Evolutionary conservation across 352 stramenopile species (phyloP), one percentile per base, ranked within the genome.

Genomic region (Pythium sp.): DNA sequence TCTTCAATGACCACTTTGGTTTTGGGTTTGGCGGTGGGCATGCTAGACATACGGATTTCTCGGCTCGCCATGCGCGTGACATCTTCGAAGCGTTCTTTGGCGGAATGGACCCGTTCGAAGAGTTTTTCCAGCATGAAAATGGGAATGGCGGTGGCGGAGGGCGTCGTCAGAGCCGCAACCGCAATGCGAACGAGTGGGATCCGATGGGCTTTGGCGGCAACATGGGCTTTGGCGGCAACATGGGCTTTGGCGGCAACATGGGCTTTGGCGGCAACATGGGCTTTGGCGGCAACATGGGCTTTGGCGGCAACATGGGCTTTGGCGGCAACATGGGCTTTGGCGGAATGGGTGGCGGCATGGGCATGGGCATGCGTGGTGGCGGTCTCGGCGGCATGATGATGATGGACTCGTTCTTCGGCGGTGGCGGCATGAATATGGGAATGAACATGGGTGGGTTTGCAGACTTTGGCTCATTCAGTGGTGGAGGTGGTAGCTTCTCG

Each of bases 1-100:
- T 47, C 15, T 47, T 47, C 41, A n/a, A 6, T 9, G 55, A 60
- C 20, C 49, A 56, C 8, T 75, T 62, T 26, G 34, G 65, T 24
- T 87, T 86, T 41, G 70, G 65, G 7, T 74, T 79, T 61, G 61
- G 69, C 24, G 58, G 67, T 1, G 14, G 41, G 5, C 41, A 47
- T 57, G 32, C 14, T 3, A 6, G 28, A 9, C 63, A 62, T 57
- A 32, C 32, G 6, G 60, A 58, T 4, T 90, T 89, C 58, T 91
- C 84, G 4, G 41, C 72, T 12, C 82, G 81, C n/a, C 80, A 86
- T 43, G 84, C 84, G 7, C 71, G 77, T 20, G 82, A 93, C 30
- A 87, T 93, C 68, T 93, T 93, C 56, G 81, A 91, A 7, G 71
- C 82, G 2, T 91, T 93, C 51, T 93, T 93, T 66, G 75, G 77